These are phyloP conservation scores for Epicoccum nigrum DNA, from an alignment of 2,329 filamentous ascomycete species.

Conservation along the genomic window DNA sequence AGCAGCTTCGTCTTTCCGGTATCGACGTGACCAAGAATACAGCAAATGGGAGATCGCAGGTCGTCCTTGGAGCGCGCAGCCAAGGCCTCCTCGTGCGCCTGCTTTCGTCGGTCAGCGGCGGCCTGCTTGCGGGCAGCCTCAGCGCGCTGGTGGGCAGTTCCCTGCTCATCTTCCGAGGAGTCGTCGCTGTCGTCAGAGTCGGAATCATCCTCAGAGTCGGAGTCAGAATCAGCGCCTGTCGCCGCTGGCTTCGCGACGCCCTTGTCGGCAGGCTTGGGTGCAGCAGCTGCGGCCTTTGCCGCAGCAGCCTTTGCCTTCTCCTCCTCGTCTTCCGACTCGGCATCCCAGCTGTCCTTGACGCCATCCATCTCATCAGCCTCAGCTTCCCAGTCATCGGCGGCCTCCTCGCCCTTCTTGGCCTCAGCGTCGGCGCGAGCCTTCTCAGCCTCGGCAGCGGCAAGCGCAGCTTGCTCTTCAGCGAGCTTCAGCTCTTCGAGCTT, in stretches of 20 bases:
- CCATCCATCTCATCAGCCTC: slow-evolving; percentile 75
- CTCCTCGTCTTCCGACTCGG: slow-evolving; percentile 75
- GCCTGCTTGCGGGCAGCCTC: slow-evolving; percentile 83
- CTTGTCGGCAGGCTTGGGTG: slow-evolving; percentile 11
- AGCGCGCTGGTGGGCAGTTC: slow-evolving; percentile 73
- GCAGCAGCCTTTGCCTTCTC: slow-evolving; percentile 50
- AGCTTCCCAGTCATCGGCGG: slow-evolving; percentile 84
- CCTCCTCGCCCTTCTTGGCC: slow-evolving; percentile 68
- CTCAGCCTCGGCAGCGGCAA: slow-evolving; percentile 77
- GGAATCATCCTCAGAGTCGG: slow-evolving; percentile 49
- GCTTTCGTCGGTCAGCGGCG: slow-evolving; percentile 84
- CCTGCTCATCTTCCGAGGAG: slow-evolving; percentile 73
- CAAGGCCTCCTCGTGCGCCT: slow-evolving; percentile 88
- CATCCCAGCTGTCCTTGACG: slow-evolving; percentile 96
- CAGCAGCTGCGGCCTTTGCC: slow-evolving; percentile 33
- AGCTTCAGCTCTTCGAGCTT: slow-evolving; percentile 61
- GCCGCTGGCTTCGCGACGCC: slow-evolving; percentile 15
- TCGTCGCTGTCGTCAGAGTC: slow-evolving; percentile 64
- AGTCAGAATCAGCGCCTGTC: slow-evolving; percentile 35
- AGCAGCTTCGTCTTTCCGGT: slow-evolving; percentile 99
- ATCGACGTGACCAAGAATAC: slow-evolving; percentile 99
- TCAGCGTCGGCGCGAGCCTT: slow-evolving; percentile 60
- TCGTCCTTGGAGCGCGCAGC: slow-evolving; percentile 92
- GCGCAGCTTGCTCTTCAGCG: slow-evolving; percentile 72
- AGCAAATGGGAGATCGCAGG: slow-evolving; percentile 96